Evolutionary conservation across 2,329 filamentous ascomycete genomes (phyloP).

Genomic region (Clonostachys byssicola): DNA sequence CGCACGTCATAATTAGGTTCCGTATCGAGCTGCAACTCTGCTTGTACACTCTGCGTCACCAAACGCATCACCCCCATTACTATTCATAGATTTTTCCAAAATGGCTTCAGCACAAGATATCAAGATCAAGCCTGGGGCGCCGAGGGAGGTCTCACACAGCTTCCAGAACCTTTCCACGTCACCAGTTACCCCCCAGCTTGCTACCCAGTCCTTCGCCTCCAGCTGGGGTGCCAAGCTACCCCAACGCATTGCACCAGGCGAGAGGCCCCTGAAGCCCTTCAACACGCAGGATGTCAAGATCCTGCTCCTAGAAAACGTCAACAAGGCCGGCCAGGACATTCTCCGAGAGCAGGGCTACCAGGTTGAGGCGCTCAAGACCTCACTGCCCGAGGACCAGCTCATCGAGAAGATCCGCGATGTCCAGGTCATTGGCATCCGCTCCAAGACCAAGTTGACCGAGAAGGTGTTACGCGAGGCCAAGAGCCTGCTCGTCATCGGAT

Average conservation of each 20-base stretch:
- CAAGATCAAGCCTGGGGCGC: constrained; percentile 18
- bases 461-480: constrained; percentile 84
- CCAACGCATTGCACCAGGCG: constrained; percentile 21
- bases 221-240: constrained; percentile 48
- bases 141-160: constrained; percentile 4
- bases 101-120: constrained; percentile 48
- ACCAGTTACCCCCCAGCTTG: constrained; percentile 62
- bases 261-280: constrained; percentile 90
- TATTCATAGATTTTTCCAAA: constrained; percentile 1
- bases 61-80: no score
- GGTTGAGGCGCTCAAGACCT: constrained; percentile 86
- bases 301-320: constrained; percentile 91
- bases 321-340: constrained; percentile 82
- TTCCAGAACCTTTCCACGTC: constrained; percentile 61
- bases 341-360: constrained; percentile 87
- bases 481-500: constrained; percentile 92
- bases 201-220: constrained; percentile 69
- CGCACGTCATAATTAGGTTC: no score
- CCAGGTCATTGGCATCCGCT: constrained; percentile 96
- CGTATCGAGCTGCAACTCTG: no score
- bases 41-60: no score
- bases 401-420: constrained; percentile 96
- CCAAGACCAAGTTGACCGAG: constrained; percentile 90
- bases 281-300: constrained; percentile 96
- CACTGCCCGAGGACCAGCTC: constrained; percentile 85